Base-by-base conservation (phyloP, 1,139 yeast species). In the Pichia sp. region DNA sequence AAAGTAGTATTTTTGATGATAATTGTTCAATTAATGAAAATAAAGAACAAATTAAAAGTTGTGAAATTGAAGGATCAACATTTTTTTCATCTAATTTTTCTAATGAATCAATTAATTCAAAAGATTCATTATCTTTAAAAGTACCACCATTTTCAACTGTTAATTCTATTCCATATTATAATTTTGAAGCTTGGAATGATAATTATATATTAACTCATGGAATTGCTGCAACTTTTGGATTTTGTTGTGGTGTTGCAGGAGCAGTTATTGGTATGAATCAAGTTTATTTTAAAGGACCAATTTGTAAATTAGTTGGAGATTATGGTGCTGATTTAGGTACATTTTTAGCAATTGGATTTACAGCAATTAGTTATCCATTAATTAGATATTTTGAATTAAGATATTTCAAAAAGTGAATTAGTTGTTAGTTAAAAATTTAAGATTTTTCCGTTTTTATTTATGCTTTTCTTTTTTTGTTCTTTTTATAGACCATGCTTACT, bases 211-310 rank as follows among this genome's bases (percentile, higher is more conserved):
- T 84, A 52, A 95, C 96, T 4, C 59, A 80, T 40, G 97, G 97
- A 28, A 53, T 70, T 49, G 94, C 97, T 3, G 95, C 95, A 42
- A 61, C 77, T 10, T 68, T 82, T 57, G 95, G 83, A 3, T 84
- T 89, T 69, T 71, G 82, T 59, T 78, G 82, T 57, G 97, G 96
- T 60, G 82, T 80, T 40, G 89, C 82, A 29, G 97, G 96, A 56
- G 87, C 82, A 29, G 92, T 82, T 16, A 55, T 85, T 35, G 97
- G 97, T 49, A 87, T 90, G 96, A 70, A 74, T 60, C 96, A 89
- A 70, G 76, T 73, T 7, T 90, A 94, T 82, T 90, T 79, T 69
- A 62, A 63, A 22, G 96, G 97, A 45, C 81, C 80, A 41, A 60
- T 87, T 51, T 94, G 83, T 31, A 62, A 60, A 40, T 53, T 63